Conservation (phyloP, 441 rosid species). For the Syzygium malaccense region DNA sequence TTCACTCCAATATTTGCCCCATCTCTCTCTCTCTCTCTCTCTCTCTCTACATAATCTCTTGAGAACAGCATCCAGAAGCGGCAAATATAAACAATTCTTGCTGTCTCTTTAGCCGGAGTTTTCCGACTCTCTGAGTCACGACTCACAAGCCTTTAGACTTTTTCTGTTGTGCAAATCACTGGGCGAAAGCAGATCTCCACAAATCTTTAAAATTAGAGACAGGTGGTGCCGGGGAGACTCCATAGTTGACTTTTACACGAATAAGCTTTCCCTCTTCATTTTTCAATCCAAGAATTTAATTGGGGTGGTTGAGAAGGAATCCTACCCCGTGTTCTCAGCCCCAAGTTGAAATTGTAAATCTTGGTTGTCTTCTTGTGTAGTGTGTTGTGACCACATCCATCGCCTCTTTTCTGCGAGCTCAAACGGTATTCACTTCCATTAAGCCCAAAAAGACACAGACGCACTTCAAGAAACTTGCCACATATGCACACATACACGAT, state of each 20-base stretch:
- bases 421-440: background rate
- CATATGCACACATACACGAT: background rate
- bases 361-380: conserved; percentile 10
- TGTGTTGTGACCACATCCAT: background rate
- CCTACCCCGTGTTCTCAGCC: background rate
- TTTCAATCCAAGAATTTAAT: background rate
- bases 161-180: background rate
- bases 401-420: background rate
- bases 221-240: background rate
- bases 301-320: conserved; percentile 12
- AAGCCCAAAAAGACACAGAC: background rate
- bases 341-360: conserved; percentile 6
- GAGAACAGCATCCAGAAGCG: conserved; percentile 22
- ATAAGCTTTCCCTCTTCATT: background rate
- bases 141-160: background rate
- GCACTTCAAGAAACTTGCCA: background rate
- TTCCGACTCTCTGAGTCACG: background rate
- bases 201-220: background rate
- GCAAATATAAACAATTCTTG: background rate
- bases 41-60: background rate
- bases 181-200: background rate
- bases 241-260: conserved; percentile 24
- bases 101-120: background rate
- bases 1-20: conserved; percentile 4
- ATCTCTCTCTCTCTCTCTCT: background rate